Conservation (phyloP, 192 early-diverging fungal genomes). For the Coemansia sp. region DNA sequence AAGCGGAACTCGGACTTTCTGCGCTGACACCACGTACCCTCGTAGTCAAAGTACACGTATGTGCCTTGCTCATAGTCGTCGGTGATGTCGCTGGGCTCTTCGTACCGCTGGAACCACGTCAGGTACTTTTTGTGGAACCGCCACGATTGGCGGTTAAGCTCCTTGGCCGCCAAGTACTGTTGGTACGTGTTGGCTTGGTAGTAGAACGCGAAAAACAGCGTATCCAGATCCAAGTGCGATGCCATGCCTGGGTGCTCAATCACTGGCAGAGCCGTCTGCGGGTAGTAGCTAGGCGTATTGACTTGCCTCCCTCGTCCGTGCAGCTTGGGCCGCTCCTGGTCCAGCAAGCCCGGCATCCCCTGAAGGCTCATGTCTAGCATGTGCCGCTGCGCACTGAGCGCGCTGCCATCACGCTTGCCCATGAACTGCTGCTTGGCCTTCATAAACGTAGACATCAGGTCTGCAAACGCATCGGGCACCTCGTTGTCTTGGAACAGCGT, state of each 20-base stretch:
- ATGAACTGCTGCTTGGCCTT: constrained; percentile 60
- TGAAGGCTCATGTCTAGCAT: constrained; percentile 85
- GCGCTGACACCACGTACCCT: constrained; percentile 93
- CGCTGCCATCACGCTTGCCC: constrained; percentile 15
- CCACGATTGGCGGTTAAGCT: constrained; percentile 96
- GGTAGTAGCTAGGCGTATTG: constrained; percentile 89
- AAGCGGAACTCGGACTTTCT: constrained; percentile 97
- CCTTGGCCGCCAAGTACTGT: constrained; percentile 93
- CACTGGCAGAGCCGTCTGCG: constrained; percentile 75
- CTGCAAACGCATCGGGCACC: constrained; percentile 65
- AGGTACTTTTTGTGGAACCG: constrained; percentile 97
- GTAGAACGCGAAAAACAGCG: constrained; percentile 98
- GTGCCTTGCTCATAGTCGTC: constrained; percentile 98
- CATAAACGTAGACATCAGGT: constrained; percentile 67
- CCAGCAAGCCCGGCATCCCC: constrained; percentile 76
- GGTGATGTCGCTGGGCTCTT: constrained; percentile 93
- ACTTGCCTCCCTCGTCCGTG: constrained; percentile 27
- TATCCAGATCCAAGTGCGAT: constrained; percentile 91
- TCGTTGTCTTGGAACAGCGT: constrained; percentile 48
- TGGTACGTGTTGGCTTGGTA: constrained; percentile 95
- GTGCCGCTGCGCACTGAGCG: constrained; percentile 51
- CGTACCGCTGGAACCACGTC: constrained; percentile 98
- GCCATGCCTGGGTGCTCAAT: constrained; percentile 84
- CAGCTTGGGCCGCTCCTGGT: constrained; percentile 74
- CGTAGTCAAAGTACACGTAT: constrained; percentile 98